Evolutionary conservation across 805 yeast genomes (phyloP), one percentile per base, ranked within the genome.

Genomic region (Lipomyces chichibuensis): DNA sequence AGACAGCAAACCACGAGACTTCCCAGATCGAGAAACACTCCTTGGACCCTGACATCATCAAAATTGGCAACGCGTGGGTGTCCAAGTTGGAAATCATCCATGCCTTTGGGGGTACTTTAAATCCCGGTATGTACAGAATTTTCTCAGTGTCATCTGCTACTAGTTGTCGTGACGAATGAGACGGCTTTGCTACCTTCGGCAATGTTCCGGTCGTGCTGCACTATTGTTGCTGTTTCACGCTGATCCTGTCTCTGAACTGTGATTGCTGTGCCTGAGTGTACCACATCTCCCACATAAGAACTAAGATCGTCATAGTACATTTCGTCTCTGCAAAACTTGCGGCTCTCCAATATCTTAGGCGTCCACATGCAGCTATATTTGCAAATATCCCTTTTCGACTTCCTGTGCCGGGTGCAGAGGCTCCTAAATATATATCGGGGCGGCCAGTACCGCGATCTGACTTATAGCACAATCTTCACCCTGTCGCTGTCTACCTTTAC

Each of bases 81-180:
- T 81, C 85, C 64, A 85, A 83, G 72, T 77, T 82, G 62, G 80
- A 78, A 46, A 72, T 78, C 51, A 55, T 77, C 57, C 71, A 67
- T n/a, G 80, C 80, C 46, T 78, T 77, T 62, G 97, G 96, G 77
- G 97, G 97, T 87, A 83, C 89, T 23, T 80, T 90, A 75, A 87
- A 87, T 71, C 91, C 94, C 23, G 95, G 92, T 72, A 66, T 51
- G 70, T 61, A 7, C 14, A 29, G 49, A 57, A 35, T 8, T 43
- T 43, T 6, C n/a, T 43, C 23, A n/a, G 7, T n/a, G 20, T n/a
- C 8, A n/a, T n/a, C 49, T 43, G 49, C 49, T 17, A 43, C 49
- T 43, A 13, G 20, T 17, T 8, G 23, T 43, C 9, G 23, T 6
- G 49, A n/a, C n/a, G 2, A 43, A n/a, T 43, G 23, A n/a, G 49